Conservation (phyloP, 2,329 filamentous ascomycete genomes). For the Pestalotiopsis sp. region DNA sequence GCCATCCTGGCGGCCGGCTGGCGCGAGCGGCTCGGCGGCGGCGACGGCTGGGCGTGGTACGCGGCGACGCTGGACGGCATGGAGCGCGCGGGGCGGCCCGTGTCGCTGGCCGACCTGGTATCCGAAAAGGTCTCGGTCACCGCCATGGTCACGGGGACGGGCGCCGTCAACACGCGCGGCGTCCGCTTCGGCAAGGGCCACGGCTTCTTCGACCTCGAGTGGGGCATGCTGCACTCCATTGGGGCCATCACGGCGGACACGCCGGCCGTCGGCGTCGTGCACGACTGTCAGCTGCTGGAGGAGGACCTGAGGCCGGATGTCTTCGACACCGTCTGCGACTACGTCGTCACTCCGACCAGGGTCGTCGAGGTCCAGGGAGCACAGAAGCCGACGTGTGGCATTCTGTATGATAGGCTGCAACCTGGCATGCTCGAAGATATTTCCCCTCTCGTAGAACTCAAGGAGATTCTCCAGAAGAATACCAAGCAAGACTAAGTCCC, state of each 20-base stretch:
- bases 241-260: conserved; percentile 27
- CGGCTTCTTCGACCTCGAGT: conserved; percentile 44
- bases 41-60: conserved; percentile 26
- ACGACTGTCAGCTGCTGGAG: conserved; percentile 42
- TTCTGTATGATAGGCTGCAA: conserved; percentile 39
- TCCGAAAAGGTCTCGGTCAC: conserved; percentile 29
- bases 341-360: conserved; percentile 37
- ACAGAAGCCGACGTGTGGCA: conserved; percentile 34
- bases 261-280: conserved; percentile 36
- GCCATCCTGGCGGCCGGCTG: neutral
- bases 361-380: conserved; percentile 28
- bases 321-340: conserved; percentile 43
- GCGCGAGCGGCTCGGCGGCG: conserved; percentile 20
- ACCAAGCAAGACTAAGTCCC: neutral
- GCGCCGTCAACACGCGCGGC: conserved; percentile 39
- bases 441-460: conserved; percentile 21
- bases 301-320: conserved; percentile 33
- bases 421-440: conserved; percentile 38
- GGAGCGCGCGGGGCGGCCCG: conserved; percentile 38
- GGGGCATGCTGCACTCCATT: conserved; percentile 38
- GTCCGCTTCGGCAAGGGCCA: conserved; percentile 41
- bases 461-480: neutral
- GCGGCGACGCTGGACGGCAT: conserved; percentile 44
- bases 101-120: conserved; percentile 37
- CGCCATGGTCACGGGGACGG: conserved; percentile 40